Conservation (phyloP, 1,284 basidiomycete species). For the Lentinula novae-zelandiae region DNA sequence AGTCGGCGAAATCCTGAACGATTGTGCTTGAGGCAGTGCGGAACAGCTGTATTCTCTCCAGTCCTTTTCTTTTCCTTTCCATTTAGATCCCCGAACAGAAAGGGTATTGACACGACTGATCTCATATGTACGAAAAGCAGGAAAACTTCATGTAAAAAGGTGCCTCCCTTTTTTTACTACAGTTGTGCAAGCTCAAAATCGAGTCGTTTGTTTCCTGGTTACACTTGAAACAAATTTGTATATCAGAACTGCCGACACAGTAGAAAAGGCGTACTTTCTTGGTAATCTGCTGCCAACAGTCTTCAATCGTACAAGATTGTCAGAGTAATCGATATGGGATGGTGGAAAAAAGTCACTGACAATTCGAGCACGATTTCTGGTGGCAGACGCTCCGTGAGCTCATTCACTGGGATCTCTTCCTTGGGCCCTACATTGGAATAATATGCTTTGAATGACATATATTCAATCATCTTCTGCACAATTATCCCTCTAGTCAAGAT, state of each 20-base stretch:
- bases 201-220: too few relatives aligned
- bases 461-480: constrained; percentile 80
- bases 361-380: constrained; percentile 82
- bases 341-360: constrained; percentile 41
- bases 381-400: constrained; percentile 73
- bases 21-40: not conserved
- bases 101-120: not conserved
- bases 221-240: constrained; percentile 29
- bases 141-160: too few relatives aligned
- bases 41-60: not conserved
- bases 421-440: constrained; percentile 57
- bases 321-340: not conserved
- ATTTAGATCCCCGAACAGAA: not conserved
- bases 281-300: not conserved
- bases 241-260: not conserved
- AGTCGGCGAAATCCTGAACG: not conserved
- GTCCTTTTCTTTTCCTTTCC: too few relatives aligned
- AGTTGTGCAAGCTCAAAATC: too few relatives aligned
- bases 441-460: constrained; percentile 73
- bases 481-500: constrained; percentile 58
- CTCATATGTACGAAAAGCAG: too few relatives aligned
- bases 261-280: not conserved
- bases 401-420: constrained; percentile 66
- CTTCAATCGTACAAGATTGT: not conserved
- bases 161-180: too few relatives aligned